Conservation (phyloP, 1,139 yeast genomes). For the Lodderomyces theae region DNA sequence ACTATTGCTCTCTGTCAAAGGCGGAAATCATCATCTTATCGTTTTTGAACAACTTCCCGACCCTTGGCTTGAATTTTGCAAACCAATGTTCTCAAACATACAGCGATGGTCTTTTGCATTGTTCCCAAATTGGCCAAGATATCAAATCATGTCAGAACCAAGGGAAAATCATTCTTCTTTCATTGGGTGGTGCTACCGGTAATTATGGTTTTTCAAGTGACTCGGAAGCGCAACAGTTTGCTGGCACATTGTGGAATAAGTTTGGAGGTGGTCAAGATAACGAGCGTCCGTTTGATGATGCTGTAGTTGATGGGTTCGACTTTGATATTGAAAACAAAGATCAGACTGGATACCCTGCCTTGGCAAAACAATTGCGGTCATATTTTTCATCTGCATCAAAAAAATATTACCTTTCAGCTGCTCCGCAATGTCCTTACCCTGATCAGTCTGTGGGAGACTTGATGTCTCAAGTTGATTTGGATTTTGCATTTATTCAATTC, state of each 20-base stretch:
- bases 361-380: conserved; percentile 56
- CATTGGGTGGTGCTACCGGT: conserved; percentile 82
- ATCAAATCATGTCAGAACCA: conserved; percentile 68
- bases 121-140: conserved; percentile 62
- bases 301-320: conserved; percentile 41
- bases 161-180: conserved; percentile 66
- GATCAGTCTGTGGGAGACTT: conserved; percentile 74
- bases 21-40: conserved; percentile 70
- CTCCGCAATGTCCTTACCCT: conserved; percentile 90
- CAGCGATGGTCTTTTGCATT: conserved; percentile 54
- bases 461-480: conserved; percentile 57
- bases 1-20: conserved; percentile 61
- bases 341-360: conserved; percentile 54
- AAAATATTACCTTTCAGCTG: conserved; percentile 74
- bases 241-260: conserved; percentile 72
- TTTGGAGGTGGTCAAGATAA: conserved; percentile 70
- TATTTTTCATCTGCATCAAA: conserved; percentile 48
- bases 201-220: conserved; percentile 65
- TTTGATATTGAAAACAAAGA: conserved; percentile 39
- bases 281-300: conserved; percentile 69
- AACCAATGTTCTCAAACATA: conserved; percentile 54
- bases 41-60: conserved; percentile 60
- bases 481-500: conserved; percentile 83
- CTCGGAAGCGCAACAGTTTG: conserved; percentile 59
- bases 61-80: conserved; percentile 55